Percentiles rank a stretch among this genome's conserved stretches.
Conservation (phyloP, 1,139 yeast species). For the Geotrichum cucujoidarum region DNA sequence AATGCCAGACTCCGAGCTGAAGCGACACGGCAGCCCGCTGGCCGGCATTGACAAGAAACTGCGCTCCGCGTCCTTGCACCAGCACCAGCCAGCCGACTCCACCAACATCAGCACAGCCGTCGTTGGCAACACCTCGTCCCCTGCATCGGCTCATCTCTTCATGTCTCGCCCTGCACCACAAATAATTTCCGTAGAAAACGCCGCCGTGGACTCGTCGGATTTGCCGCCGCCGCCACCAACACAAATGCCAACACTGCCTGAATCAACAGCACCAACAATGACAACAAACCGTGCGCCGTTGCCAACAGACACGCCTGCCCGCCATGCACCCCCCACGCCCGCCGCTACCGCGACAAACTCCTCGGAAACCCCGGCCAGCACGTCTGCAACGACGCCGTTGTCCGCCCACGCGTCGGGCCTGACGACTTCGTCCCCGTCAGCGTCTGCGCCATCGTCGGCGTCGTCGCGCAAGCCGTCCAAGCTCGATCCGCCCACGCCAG, state of each 20-base stretch:
- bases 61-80: no score
- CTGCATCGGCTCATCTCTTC: not conserved
- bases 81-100: not conserved
- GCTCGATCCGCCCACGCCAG: not conserved
- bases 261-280: not conserved
- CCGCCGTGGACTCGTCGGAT: no score
- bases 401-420: no score
- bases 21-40: not conserved
- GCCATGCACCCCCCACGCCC: not conserved
- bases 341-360: not conserved
- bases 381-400: no score
- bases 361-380: no score
- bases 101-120: not conserved
- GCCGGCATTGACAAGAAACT: not conserved
- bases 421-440: not conserved
- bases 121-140: not conserved
- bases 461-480: not conserved
- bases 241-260: not conserved
- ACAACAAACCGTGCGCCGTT: not conserved
- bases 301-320: not conserved
- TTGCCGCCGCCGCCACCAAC: not conserved
- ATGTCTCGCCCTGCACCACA: not conserved
- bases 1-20: not conserved
- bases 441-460: not conserved
- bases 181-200: not conserved